Base-by-base conservation (phyloP, 106 monocot species). In the Dendrobium nobile region DNA sequence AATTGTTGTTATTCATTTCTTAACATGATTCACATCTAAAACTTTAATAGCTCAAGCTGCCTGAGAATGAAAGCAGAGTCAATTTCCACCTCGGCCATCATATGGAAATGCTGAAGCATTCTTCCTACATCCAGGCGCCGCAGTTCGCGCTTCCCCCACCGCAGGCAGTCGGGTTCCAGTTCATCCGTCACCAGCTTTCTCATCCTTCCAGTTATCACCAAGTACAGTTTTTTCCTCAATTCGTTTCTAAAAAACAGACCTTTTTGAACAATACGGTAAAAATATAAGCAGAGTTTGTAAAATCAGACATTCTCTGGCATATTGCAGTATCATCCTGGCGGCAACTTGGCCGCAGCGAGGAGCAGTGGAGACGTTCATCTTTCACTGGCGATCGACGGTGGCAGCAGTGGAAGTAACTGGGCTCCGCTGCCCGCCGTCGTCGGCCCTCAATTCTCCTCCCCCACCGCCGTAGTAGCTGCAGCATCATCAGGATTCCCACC, bases 401-500 rank as follows among this genome's bases (percentile, higher is more conserved):
- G 76, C 10, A 41, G 74, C 45, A 41, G 26, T 17, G 41, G 41
- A 17, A 33, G 41, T 41, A 17, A 17, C 41, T 44, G 41, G 41
- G 44, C 44, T 15, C 74, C 17, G 43, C 74, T n/a, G 20, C 41
- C 42, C 19, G 16, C 74, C 26, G 26, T 24, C 47, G 47, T 11
- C 42, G 5, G 18, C 20, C 43, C 42, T 5, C 74, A 19, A 44
- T 42, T 4, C 4, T 11, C 51, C 72, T 28, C 72, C 11, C 37
- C 72, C 33, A 37, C 72, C 28, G 44, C 82, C 77, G 54, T 51
- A 4, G 37, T 47, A 4, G 73, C 81, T 81, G 91, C 91, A 88
- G 88, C 91, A 91, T 88, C 91, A 88, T 91, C 88, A 87, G 88
- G 91, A 88, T 91, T 91, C 88, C 77, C 85, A 64, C 83, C 82